A percentile compares a stretch with the other conserved stretches of the same genome.
These are phyloP conservation scores for Vitis amurensis DNA, from an alignment of 164 flowering plant species.

Conservation along the genomic window DNA sequence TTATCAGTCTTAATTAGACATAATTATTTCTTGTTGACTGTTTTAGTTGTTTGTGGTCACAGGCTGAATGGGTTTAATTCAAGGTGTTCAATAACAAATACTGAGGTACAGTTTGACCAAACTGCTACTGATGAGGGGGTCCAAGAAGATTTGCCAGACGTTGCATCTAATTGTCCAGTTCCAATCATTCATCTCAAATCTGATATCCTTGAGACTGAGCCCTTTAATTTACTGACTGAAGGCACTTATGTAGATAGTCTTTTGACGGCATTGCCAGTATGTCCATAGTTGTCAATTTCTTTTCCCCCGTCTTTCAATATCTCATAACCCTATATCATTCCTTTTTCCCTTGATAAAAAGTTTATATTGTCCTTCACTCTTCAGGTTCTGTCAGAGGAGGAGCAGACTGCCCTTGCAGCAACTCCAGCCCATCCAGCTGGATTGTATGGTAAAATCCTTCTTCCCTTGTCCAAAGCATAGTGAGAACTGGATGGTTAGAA, in stretches of 20 bases:
- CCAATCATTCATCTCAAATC: constrained; percentile 59
- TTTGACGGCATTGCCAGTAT: constrained; percentile 79
- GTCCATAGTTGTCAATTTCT: not conserved
- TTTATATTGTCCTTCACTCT: not conserved
- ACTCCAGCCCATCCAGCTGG: constrained; percentile 98
- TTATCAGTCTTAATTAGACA: not conserved
- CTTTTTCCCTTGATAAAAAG: not conserved
- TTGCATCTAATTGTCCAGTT: constrained; percentile 40
- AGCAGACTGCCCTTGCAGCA: constrained; percentile 80
- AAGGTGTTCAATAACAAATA: constrained; percentile 56
- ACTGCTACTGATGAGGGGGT: constrained; percentile 43
- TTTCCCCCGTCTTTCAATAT: not conserved
- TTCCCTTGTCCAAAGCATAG: not conserved
- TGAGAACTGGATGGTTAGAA: not conserved
- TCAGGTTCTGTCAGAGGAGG: constrained; percentile 84
- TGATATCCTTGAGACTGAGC: constrained; percentile 53
- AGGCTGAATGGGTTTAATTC: constrained; percentile 41
- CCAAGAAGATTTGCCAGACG: constrained; percentile 36
- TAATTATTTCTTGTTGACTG: not conserved
- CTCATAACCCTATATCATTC: too few species aligned
- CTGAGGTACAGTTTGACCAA: constrained; percentile 44
- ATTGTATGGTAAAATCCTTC: constrained; percentile 51
- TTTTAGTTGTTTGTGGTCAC: constrained; percentile 5
- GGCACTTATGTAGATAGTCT: constrained; percentile 55
- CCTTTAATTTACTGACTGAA: constrained; percentile 53